Conservation (phyloP, 495 filamentous ascomycete genomes). For the Hyaloscypha hepaticicola region DNA sequence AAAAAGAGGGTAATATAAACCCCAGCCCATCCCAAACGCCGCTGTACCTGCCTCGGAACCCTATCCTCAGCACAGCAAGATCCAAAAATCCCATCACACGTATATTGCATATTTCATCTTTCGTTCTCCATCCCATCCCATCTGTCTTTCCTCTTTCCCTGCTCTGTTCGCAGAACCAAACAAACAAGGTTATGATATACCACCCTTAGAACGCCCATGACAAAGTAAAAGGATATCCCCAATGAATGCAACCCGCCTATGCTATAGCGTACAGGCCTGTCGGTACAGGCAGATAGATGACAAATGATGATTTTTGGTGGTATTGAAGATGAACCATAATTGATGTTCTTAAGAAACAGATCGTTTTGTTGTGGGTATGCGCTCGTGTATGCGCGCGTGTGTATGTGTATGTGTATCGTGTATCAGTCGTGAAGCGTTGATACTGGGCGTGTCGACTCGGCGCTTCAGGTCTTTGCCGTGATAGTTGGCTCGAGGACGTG, state of each 20-base stretch:
- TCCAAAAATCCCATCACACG: not conserved
- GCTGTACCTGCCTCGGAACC: constrained; percentile 15
- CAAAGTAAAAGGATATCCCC: constrained; percentile 28
- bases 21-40: constrained; percentile 17
- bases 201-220: constrained; percentile 20
- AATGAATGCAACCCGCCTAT: constrained; percentile 25
- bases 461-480: constrained; percentile 15
- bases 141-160: not conserved
- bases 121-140: no score
- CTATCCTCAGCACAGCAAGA: constrained; percentile 16
- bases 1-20: constrained; percentile 9
- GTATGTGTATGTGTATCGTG: constrained; percentile 8
- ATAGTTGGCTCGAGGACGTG: constrained; percentile 7
- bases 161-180: no score
- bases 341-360: not conserved
- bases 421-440: not conserved
- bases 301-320: constrained; percentile 8
- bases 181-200: constrained; percentile 22
- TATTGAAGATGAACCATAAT: constrained; percentile 5
- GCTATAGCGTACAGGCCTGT: constrained; percentile 29
- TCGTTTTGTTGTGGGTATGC: not conserved
- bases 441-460: constrained; percentile 17
- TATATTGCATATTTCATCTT: not conserved
- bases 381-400: not conserved
- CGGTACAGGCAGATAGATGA: constrained; percentile 15